These are phyloP conservation scores for Panellus pusillus DNA, from an alignment of 768 basidiomycete genomes.

Conservation along the genomic window DNA sequence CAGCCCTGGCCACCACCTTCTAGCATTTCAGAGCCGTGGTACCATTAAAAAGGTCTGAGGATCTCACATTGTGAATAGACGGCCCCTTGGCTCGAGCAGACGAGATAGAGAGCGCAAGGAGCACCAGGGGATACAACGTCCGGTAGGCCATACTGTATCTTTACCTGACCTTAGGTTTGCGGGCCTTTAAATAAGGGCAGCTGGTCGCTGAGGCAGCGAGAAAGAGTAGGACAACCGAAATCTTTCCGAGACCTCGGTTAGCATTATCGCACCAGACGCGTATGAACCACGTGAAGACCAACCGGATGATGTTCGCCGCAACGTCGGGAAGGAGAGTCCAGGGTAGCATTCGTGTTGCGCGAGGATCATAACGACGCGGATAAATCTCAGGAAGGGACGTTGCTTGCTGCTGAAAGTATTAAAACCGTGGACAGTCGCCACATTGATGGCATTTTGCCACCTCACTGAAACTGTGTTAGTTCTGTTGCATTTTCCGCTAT, in stretches of 20 bases:
- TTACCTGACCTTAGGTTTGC: not conserved
- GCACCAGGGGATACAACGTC: constrained; percentile 15
- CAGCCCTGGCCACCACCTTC: constrained; percentile 26
- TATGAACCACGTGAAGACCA: constrained; percentile 1
- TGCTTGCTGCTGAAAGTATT: too few relatives aligned
- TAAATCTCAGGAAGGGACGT: too few relatives aligned
- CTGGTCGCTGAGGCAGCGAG: not conserved
- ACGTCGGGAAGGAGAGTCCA: constrained; percentile 27
- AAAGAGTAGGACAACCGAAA: constrained; percentile 3
- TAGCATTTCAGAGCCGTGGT: too few relatives aligned
- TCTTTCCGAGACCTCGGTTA: constrained; percentile 6
- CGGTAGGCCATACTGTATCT: constrained; percentile 24
- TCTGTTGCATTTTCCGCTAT: too few relatives aligned
- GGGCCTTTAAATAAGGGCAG: not conserved
- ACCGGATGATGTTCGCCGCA: constrained; percentile 34
- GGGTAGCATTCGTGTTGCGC: too few relatives aligned
- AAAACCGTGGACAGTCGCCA: too few relatives aligned
- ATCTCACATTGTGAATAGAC: constrained; percentile 6
- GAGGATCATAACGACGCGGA: too few relatives aligned
- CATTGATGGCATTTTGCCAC: too few relatives aligned
- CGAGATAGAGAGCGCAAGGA: constrained; percentile 8
- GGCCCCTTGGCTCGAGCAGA: constrained; percentile 19
- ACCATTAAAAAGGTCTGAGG: too few relatives aligned
- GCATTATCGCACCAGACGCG: not conserved
- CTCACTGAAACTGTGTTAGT: too few relatives aligned